These are phyloP conservation scores for Fonsecaea multimorphosa DNA, from an alignment of 2,329 filamentous ascomycete genomes.

Conservation along the genomic window DNA sequence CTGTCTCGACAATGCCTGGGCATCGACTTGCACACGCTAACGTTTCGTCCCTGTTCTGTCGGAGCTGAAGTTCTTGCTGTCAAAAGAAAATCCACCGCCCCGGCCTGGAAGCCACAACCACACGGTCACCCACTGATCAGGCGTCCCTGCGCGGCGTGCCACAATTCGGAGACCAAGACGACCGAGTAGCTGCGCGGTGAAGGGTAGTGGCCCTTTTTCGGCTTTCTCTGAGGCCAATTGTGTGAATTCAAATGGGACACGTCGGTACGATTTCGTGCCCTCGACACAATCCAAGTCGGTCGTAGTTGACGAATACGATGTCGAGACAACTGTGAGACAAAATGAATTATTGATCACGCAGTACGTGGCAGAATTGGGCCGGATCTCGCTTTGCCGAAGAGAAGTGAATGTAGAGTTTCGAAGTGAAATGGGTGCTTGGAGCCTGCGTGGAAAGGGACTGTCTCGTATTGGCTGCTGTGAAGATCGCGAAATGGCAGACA, in stretches of 20 bases:
- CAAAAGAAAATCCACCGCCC: constrained; percentile 1
- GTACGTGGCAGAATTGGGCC: not conserved
- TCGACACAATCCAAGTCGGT: not conserved
- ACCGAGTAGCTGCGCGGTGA: not conserved
- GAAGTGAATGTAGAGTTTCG: not conserved
- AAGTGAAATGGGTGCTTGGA: not conserved
- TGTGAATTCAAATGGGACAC: constrained; percentile 1
- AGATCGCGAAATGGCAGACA: not conserved
- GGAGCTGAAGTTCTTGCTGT: not conserved
- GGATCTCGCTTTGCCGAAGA: not conserved
- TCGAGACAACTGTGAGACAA: not conserved
- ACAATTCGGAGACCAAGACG: not conserved
- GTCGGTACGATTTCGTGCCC: constrained; percentile 4
- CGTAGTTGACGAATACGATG: not conserved
- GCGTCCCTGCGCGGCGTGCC: not conserved
- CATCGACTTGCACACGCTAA: constrained; percentile 1
- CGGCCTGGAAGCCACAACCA: not conserved
- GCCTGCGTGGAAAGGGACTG: not conserved
- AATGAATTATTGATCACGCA: not conserved
- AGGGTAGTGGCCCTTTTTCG: not conserved
- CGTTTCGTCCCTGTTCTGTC: constrained; percentile 1
- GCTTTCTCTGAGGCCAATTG: not conserved
- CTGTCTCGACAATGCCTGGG: not conserved
- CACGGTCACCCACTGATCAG: not conserved
- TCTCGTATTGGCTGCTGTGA: not conserved